These are phyloP conservation scores for Brassica balearica DNA, from an alignment of 441 rosid genomes.

Conservation along the genomic window DNA sequence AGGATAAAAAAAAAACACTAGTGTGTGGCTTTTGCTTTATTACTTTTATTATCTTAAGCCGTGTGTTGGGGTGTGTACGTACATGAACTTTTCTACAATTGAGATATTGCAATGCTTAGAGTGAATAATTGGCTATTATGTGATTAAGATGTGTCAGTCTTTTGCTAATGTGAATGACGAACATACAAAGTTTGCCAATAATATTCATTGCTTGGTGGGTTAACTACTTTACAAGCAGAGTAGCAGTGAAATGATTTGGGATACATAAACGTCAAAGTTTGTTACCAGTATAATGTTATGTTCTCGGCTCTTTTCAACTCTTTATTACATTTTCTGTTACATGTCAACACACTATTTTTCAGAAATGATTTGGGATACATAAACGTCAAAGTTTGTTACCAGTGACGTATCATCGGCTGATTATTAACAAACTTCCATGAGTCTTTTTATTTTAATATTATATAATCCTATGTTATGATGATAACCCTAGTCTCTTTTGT, in stretches of 20 bases:
- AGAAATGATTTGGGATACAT: too few relatives aligned
- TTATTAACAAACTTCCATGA: not conserved
- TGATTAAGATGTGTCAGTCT: not conserved
- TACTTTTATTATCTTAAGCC: conserved; percentile 12
- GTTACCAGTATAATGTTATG: not conserved
- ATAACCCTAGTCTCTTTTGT: not conserved
- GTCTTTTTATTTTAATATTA: not conserved
- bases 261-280: too few relatives aligned
- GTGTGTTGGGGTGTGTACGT: conserved; percentile 9
- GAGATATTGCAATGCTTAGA: not conserved
- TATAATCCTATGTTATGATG: not conserved
- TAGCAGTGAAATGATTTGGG: not conserved
- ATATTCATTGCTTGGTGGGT: not conserved
- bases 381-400: too few relatives aligned
- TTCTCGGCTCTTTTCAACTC: conserved; percentile 11
- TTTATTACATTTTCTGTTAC: conserved; percentile 6
- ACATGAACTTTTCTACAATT: conserved; percentile 32
- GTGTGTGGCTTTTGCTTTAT: conserved; percentile 17
- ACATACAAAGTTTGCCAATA: not conserved
- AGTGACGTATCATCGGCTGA: not conserved
- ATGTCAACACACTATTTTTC: not conserved
- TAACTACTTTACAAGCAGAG: not conserved
- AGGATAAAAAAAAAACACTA: not conserved
- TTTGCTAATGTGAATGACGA: not conserved
- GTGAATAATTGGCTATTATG: conserved; percentile 19